Evolutionary conservation across 345 rosid species (phyloP).

Genomic region (Corymbia maculata): DNA sequence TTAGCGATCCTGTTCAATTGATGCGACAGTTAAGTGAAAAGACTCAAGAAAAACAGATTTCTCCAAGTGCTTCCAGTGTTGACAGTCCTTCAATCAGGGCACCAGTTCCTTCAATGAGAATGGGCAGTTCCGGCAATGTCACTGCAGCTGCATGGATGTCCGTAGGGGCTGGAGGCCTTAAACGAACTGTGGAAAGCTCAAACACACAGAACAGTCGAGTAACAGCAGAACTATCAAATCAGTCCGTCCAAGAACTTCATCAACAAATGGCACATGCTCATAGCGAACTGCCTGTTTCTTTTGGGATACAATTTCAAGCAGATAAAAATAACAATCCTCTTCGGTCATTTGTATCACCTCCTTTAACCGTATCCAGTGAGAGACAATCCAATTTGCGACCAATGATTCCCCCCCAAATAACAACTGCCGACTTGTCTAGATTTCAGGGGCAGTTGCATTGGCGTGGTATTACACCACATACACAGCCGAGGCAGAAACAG

Average conservation of each 20-base stretch:
- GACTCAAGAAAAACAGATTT: conserved; percentile 43
- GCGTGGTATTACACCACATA: conserved; percentile 43
- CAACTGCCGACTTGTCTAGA: conserved; percentile 44
- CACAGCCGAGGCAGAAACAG: conserved; percentile 47
- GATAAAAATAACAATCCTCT: conserved; percentile 45
- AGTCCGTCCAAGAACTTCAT: conserved; percentile 47
- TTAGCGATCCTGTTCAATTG: conserved; percentile 51
- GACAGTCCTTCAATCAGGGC: conserved; percentile 15
- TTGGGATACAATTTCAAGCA: conserved; percentile 37
- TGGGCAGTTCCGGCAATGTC: conserved; percentile 48
- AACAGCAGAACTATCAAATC: conserved; percentile 52
- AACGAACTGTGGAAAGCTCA: conserved; percentile 34
- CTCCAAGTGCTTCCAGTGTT: conserved; percentile 17
- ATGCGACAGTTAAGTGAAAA: conserved; percentile 47
- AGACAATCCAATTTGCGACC: conserved; percentile 38
- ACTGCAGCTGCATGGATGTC: conserved; percentile 90
- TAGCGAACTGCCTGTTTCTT: conserved; percentile 36
- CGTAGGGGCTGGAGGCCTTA: conserved; percentile 58
- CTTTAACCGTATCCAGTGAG: conserved; percentile 22
- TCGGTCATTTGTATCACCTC: conserved; percentile 46
- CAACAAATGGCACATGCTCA: conserved; percentile 30
- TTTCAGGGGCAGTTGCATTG: conserved; percentile 57
- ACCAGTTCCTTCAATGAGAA: conserved; percentile 29
- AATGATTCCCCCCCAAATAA: conserved; percentile 41
- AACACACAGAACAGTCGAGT: conserved; percentile 30